Evolutionary conservation across 148 eudicot genomes (phyloP).

Genomic region (Cornus suecica): DNA sequence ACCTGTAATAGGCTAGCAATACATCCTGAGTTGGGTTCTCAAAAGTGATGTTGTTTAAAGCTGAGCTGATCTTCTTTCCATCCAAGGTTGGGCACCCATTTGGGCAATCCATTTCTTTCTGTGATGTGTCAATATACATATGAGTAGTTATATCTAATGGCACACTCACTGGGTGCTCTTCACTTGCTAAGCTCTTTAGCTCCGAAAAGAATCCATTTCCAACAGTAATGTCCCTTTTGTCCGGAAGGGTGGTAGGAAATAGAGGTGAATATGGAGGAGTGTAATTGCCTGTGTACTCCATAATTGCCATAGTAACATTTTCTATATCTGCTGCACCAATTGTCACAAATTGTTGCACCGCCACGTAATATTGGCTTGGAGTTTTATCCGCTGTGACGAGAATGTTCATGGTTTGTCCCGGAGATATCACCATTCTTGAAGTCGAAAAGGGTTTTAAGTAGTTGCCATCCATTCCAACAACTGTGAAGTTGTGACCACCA

Average conservation of each 20-base stretch:
- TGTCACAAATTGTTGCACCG: neutral
- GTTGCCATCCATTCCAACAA: conserved; percentile 9
- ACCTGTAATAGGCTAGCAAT: conserved; percentile 4
- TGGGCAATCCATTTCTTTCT: neutral
- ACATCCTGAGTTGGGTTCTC: neutral
- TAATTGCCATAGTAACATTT: neutral
- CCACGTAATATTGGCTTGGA: conserved; percentile 5
- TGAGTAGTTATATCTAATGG: neutral
- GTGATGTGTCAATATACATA: neutral
- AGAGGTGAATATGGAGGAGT: neutral
- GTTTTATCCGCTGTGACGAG: neutral
- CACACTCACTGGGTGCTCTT: neutral
- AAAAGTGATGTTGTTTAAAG: conserved; percentile 7
- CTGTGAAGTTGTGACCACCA: conserved; percentile 6
- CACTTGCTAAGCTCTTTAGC: neutral
- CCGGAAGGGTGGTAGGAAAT: neutral
- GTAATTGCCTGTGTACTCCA: conserved; percentile 10
- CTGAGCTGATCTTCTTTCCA: neutral
- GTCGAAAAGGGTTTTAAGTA: neutral
- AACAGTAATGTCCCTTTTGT: neutral
- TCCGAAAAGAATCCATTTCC: neutral
- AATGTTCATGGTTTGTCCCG: conserved; percentile 5
- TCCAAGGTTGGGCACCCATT: neutral
- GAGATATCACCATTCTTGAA: neutral
- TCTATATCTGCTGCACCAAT: neutral